Percentiles rank a stretch among this genome's conserved stretches.
Conservation (phyloP, 2,329 filamentous ascomycete genomes). For the Basipetospora chlamydospora region DNA sequence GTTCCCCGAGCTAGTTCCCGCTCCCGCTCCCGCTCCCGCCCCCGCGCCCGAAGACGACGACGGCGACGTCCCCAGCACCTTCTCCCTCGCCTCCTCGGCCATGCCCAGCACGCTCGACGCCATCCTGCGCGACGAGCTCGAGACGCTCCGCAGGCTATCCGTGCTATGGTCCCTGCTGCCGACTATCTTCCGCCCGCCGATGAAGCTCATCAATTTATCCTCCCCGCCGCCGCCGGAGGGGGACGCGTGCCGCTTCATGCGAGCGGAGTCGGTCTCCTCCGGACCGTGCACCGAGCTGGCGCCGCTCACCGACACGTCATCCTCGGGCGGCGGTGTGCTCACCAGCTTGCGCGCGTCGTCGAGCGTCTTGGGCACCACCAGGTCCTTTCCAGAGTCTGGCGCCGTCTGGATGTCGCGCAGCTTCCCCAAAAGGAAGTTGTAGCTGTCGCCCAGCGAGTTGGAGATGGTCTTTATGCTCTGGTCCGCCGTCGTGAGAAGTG, state of each 20-base stretch:
- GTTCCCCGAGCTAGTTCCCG: no score
- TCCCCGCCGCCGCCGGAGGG: constrained; percentile 21
- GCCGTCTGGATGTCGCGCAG: constrained; percentile 54
- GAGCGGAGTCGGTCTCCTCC: constrained; percentile 19
- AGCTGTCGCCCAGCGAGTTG: constrained; percentile 77
- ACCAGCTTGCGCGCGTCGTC: constrained; percentile 88
- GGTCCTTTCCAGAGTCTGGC: constrained; percentile 23
- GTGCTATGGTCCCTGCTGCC: constrained; percentile 53
- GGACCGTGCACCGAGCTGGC: constrained; percentile 34
- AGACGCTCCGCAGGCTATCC: constrained; percentile 55
- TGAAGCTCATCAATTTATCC: constrained; percentile 55
- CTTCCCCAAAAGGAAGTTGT: constrained; percentile 83
- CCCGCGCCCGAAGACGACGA: constrained; percentile 9
- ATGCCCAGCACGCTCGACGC: neutral
- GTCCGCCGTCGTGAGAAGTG: constrained; percentile 76
- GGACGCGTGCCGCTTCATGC: constrained; percentile 9
- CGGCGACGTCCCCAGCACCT: constrained; percentile 19
- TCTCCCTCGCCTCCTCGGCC: constrained; percentile 10
- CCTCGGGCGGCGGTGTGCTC: constrained; percentile 51
- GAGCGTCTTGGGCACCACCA: constrained; percentile 69
- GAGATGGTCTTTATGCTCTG: constrained; percentile 87
- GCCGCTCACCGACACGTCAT: constrained; percentile 45
- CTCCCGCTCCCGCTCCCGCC: constrained; percentile 10
- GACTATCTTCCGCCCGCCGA: constrained; percentile 49
- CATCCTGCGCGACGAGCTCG: constrained; percentile 22